Conservation (phyloP, 2,329 filamentous ascomycete species). For the Eutypella sp. region DNA sequence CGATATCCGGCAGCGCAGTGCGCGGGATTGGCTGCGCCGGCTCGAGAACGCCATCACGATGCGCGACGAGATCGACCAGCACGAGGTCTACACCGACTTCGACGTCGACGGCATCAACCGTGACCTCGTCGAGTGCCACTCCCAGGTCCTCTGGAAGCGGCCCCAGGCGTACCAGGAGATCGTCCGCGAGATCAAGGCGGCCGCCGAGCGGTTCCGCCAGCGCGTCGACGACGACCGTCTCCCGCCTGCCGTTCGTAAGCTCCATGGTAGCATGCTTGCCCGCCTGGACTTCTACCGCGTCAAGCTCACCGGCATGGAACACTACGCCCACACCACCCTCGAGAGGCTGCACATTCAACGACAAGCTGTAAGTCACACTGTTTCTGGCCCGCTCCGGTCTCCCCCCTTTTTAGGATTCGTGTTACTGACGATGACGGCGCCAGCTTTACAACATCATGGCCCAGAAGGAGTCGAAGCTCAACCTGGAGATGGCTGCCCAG, state of each 20-base stretch:
- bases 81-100: constrained; percentile 48
- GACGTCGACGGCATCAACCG: constrained; percentile 57
- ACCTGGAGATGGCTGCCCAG: constrained; percentile 57
- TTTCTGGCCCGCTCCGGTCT: background rate
- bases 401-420: background rate
- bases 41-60: constrained; percentile 58
- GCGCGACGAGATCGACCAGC: constrained; percentile 54
- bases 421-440: constrained; percentile 5
- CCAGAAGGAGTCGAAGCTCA: constrained; percentile 59
- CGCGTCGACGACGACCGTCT: constrained; percentile 16
- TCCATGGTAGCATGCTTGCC: constrained; percentile 49
- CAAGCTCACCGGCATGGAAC: constrained; percentile 58
- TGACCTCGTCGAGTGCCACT: constrained; percentile 59
- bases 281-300: constrained; percentile 56
- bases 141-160: constrained; percentile 58
- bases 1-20: constrained; percentile 59
- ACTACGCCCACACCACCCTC: constrained; percentile 58
- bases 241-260: constrained; percentile 15
- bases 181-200: constrained; percentile 41
- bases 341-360: constrained; percentile 57
- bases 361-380: constrained; percentile 52
- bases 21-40: constrained; percentile 55
- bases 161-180: constrained; percentile 57
- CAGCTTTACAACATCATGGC: constrained; percentile 63
- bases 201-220: constrained; percentile 40